Evolutionary conservation across 768 basidiomycete species (phyloP), one percentile per base, ranked within the genome.

Genomic region (Leccinum olivaceopallidum): DNA sequence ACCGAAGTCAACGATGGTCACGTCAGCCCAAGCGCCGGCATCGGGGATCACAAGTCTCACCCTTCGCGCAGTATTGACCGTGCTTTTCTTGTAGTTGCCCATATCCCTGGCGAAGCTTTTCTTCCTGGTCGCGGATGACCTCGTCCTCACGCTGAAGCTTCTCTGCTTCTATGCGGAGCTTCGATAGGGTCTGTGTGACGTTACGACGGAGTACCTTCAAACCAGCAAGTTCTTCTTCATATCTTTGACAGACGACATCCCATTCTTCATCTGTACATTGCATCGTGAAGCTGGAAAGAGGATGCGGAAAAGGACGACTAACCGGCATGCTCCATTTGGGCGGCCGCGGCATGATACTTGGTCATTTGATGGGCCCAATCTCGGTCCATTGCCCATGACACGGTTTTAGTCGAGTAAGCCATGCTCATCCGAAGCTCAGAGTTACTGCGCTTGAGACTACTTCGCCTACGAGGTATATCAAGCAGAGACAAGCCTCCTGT

Each of bases 341-440:
- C 76, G 22, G 78, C 68, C 12, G 75, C 73, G 58, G 76, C 69
- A 18, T 78, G 72, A 59, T 79, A 80, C 61, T 83, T 83, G 37
- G 79, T 77, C 59, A 87, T 77, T 64, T 86, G 85, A 8, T 79
- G 79, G 28, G 80, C 77, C 75, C 85, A 80, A 56, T 86, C 86
- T 13, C 79, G 80, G 60, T 86, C 82, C 73, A 88, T 89, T 26
- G 89, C 88, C 88, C 88, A 90, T 39, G 88, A 87, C 8, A 90
- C 88, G 6, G 83, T 82, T 74, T 90, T 90, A 18, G 79, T 73
- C 30, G 84, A 76, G 61, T 86, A 84, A 36, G 71, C 75, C 63
- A 78, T 66, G 47, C 81, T 83, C 61, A 81, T 74, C 57, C 75
- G 71, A 67, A 79, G 76, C 54, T 76, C 77, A 60, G 74, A 78